These are phyloP conservation scores for Helminthosporium solani DNA, from an alignment of 2,329 filamentous ascomycete species.

Conservation along the genomic window DNA sequence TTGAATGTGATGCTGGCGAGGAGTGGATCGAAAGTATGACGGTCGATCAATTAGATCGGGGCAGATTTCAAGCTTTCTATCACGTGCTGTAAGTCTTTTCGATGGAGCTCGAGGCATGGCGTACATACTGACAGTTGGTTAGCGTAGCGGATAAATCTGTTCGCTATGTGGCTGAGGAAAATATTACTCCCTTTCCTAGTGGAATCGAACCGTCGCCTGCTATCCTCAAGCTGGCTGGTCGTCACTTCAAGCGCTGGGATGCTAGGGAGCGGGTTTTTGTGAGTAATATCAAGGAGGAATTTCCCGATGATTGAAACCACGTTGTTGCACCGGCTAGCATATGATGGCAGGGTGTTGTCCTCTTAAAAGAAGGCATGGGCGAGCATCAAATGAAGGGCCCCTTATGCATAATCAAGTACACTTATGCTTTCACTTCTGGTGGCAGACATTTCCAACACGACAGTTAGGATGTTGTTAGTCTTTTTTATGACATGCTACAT, in stretches of 20 bases:
- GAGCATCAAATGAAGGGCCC: too few species aligned
- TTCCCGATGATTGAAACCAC: constrained; percentile 70
- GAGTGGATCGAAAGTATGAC: constrained; percentile 65
- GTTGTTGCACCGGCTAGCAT: too few species aligned
- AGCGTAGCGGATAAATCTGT: constrained; percentile 68
- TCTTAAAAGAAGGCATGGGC: too few species aligned
- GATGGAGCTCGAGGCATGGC: too few species aligned
- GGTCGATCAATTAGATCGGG: constrained; percentile 60
- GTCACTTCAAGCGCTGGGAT: constrained; percentile 88
- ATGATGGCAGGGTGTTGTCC: too few species aligned
- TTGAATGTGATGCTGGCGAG: constrained; percentile 58
- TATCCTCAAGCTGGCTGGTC: constrained; percentile 71
- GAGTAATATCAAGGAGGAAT: constrained; percentile 79
- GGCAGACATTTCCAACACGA: too few species aligned
- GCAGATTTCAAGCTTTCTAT: constrained; percentile 73
- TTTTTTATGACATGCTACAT: not conserved
- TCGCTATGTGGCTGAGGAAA: constrained; percentile 78
- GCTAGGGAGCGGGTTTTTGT: constrained; percentile 66
- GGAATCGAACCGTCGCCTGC: constrained; percentile 52
- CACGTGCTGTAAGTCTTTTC: constrained; percentile 86
- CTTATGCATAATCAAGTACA: too few species aligned
- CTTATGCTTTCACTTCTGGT: too few species aligned
- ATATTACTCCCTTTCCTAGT: constrained; percentile 57
- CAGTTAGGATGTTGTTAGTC: too few species aligned
- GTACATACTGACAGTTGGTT: constrained; percentile 4